Percentiles rank a stretch among this genome's conserved stretches.
Evolutionary conservation across 257 asterid species (phyloP).

Genomic region (Fraxinus anomala): DNA sequence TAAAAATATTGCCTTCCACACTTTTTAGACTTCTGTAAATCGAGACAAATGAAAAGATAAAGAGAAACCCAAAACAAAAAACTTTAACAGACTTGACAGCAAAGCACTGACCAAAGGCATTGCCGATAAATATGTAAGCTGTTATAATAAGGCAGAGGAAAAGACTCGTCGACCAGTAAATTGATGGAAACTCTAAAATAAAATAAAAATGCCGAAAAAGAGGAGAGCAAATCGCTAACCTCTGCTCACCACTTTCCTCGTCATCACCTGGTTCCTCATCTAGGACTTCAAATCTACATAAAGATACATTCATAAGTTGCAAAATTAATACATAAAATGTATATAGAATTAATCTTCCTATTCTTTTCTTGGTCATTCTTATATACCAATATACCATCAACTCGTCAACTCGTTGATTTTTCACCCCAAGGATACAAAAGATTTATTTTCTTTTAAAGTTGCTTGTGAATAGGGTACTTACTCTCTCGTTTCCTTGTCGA

Average conservation of each 20-base stretch:
- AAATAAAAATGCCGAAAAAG: not conserved
- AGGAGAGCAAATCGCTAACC: conserved; percentile 39
- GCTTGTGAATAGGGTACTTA: conserved; percentile 38
- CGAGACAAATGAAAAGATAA: not conserved
- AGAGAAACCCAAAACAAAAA: not conserved
- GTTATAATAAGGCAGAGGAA: not conserved
- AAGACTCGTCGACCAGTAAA: not conserved
- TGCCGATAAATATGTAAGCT: not conserved
- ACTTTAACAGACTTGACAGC: not conserved
- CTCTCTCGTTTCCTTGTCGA: conserved; percentile 90
- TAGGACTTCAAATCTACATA: conserved; percentile 79
- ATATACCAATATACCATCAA: not conserved
- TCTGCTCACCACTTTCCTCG: conserved; percentile 90
- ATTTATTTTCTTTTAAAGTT: conserved; percentile 5
- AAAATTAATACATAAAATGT: conserved; percentile 2
- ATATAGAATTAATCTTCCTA: not conserved
- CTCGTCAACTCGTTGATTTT: not conserved
- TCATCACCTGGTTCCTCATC: conserved; percentile 99
- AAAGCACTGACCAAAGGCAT: not conserved
- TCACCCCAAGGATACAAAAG: not conserved
- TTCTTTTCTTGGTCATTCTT: not conserved
- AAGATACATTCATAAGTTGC: conserved; percentile 16
- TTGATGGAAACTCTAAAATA: not conserved
- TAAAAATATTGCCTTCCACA: not conserved
- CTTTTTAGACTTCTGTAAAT: not conserved